Conservation (phyloP, 2,329 filamentous ascomycete species). For the Paecilomyces sp. region DNA sequence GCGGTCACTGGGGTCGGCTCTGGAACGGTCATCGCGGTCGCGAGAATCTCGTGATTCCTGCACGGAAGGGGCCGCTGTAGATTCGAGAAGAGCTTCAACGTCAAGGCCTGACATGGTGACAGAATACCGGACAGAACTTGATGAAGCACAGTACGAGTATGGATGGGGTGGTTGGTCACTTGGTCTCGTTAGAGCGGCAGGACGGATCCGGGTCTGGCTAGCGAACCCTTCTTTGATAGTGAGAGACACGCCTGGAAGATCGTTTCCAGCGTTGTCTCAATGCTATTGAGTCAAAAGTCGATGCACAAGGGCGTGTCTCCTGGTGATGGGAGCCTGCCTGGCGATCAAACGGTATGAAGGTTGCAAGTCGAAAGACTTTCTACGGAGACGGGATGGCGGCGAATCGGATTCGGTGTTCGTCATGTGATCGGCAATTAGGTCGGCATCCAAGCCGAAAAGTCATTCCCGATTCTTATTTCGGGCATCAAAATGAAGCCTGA, state of each 20-base stretch:
- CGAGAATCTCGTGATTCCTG: conserved; percentile 28
- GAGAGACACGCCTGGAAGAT: neutral
- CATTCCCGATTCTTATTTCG: neutral
- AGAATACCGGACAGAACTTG: conserved; percentile 18
- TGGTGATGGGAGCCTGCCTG: neutral
- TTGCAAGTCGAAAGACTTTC: neutral
- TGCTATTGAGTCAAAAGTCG: neutral
- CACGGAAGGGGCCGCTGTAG: conserved; percentile 57
- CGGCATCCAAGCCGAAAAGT: neutral
- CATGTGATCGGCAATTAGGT: neutral
- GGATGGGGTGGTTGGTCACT: conserved; percentile 30
- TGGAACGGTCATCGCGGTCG: conserved; percentile 53
- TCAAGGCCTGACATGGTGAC: conserved; percentile 62
- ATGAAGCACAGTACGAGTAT: conserved; percentile 16
- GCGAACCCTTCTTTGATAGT: conserved; percentile 17
- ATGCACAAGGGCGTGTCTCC: neutral
- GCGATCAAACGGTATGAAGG: neutral
- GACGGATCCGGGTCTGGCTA: conserved; percentile 13
- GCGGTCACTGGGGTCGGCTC: conserved; percentile 48
- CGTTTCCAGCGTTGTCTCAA: neutral
- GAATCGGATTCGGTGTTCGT: neutral
- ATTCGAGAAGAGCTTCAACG: conserved; percentile 86
- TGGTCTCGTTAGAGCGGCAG: conserved; percentile 17
- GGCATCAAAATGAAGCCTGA: neutral
- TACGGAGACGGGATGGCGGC: neutral